Conservation (phyloP, 140 eudicot species). For the Ambrosia hybrid region DNA sequence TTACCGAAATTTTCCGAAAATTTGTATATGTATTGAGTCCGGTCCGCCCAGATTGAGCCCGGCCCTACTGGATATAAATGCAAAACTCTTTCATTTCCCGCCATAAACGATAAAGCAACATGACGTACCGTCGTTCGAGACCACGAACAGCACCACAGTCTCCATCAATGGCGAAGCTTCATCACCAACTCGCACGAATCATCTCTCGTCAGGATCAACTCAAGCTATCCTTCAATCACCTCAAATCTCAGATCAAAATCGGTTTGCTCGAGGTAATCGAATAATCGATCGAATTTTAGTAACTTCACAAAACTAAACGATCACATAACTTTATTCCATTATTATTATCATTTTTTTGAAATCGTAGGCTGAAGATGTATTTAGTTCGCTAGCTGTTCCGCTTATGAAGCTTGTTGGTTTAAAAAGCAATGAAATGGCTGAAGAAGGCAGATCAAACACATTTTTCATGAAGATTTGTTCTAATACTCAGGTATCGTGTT, state of each 20-base stretch:
- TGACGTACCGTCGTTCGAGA: slow-evolving; percentile 30
- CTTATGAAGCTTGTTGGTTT: slow-evolving; percentile 69
- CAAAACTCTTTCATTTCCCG: slow-evolving; percentile 24
- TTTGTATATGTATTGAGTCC: no score
- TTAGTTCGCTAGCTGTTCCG: slow-evolving; percentile 63
- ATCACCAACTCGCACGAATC: slow-evolving; percentile 43
- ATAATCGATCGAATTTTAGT: not conserved
- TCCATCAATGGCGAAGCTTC: slow-evolving; percentile 49
- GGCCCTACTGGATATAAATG: no score
- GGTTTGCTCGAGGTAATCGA: slow-evolving; percentile 59
- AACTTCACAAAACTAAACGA: not conserved
- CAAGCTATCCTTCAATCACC: slow-evolving; percentile 57
- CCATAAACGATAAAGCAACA: slow-evolving; percentile 20
- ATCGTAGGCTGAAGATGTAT: slow-evolving; percentile 69
- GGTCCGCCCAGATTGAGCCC: no score
- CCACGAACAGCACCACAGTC: slow-evolving; percentile 26
- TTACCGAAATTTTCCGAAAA: no score
- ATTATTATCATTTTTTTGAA: not conserved
- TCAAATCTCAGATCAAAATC: slow-evolving; percentile 56
- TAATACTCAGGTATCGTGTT: slow-evolving; percentile 29
- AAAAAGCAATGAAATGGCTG: slow-evolving; percentile 65
- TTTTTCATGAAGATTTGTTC: slow-evolving; percentile 27
- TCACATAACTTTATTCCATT: not conserved
- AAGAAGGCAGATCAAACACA: slow-evolving; percentile 58
- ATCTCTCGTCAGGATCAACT: slow-evolving; percentile 58